These are phyloP conservation scores for Tylopilus plumbeoviolaceoides DNA, from an alignment of 768 basidiomycete genomes.

Conservation along the genomic window DNA sequence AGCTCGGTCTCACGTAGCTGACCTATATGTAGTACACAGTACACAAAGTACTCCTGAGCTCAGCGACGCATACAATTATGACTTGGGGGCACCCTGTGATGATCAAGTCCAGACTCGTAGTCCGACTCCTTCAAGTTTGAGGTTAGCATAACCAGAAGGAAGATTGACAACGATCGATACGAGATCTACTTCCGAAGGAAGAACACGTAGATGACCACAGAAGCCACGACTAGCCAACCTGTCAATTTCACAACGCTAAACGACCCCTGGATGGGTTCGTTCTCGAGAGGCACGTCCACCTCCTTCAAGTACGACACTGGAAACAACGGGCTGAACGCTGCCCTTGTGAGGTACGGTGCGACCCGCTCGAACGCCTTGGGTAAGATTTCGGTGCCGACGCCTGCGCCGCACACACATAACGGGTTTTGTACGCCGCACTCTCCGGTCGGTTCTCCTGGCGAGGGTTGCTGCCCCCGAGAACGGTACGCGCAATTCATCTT, in stretches of 20 bases:
- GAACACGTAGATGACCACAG: not conserved
- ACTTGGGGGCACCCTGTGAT: too few relatives aligned
- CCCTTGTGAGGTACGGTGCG: conserved; percentile 43
- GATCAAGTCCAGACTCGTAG: too few relatives aligned
- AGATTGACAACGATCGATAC: not conserved
- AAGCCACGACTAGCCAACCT: not conserved
- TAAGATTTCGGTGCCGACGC: conserved; percentile 11
- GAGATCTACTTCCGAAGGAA: not conserved
- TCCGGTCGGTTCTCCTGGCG: conserved; percentile 27
- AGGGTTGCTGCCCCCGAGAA: conserved; percentile 5
- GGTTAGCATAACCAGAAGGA: too few relatives aligned
- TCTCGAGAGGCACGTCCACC: not conserved
- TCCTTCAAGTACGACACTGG: conserved; percentile 45
- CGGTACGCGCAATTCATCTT: conserved; percentile 31
- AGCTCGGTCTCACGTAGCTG: too few relatives aligned
- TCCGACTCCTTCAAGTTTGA: too few relatives aligned
- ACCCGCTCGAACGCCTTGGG: conserved; percentile 34
- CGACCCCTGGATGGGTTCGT: not conserved
- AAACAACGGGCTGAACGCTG: conserved; percentile 53
- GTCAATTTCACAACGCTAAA: not conserved
- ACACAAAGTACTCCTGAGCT: too few relatives aligned
- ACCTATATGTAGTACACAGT: too few relatives aligned
- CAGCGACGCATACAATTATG: too few relatives aligned
- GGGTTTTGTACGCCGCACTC: conserved; percentile 3
- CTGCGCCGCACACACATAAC: conserved; percentile 13